Base-by-base conservation (phyloP, 495 filamentous ascomycete species). In the Viridothelium virens region DNA sequence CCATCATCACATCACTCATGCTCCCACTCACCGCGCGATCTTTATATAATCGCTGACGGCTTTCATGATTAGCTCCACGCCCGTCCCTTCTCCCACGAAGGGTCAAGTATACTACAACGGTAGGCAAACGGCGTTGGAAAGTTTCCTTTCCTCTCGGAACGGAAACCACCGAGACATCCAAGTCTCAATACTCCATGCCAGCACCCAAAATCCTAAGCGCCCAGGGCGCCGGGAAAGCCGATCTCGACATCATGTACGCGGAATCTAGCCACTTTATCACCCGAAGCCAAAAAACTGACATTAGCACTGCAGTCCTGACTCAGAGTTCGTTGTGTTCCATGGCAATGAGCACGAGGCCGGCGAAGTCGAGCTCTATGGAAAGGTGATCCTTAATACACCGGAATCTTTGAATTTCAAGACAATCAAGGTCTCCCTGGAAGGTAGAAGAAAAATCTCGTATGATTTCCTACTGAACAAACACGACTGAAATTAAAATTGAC, bases 311-410 rank as follows among this genome's bases (percentile, higher is more conserved):
- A 76, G 77, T 18, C 77, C 74, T 25, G 68, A 74, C 64, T 70
- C 70, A 12, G 68, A 71, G 18, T 77, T 76, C 68, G 71, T 79
- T 33, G 73, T 78, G 61, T 74, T 79, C 69, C 66, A 74, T 64
- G 77, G 77, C 66, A 63, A 69, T 62, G 68, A 72, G 64, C 66
- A 71, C 34, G 77, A 79, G 56, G 67, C 72, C 18, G 67, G 69
- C 50, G 38, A 62, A 16, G 67, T 72, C 59, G 70, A 73, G 59
- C 69, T 79, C 63, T 73, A 68, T 38, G 77, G 77, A 36, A 70
- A 69, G 37, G 70, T 79, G 39, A 66, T 75, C 56, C 73, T 79
- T 66, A 74, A 66, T 33, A 70, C 70, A 9, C 67, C 71, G 5
- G 74, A 77, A 47, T 63, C 68, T 36, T 74, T 76, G 72, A 68